Evolutionary conservation across 2,329 filamentous ascomycete genomes (phyloP).

Genomic region (Tolypocladium sp.): DNA sequence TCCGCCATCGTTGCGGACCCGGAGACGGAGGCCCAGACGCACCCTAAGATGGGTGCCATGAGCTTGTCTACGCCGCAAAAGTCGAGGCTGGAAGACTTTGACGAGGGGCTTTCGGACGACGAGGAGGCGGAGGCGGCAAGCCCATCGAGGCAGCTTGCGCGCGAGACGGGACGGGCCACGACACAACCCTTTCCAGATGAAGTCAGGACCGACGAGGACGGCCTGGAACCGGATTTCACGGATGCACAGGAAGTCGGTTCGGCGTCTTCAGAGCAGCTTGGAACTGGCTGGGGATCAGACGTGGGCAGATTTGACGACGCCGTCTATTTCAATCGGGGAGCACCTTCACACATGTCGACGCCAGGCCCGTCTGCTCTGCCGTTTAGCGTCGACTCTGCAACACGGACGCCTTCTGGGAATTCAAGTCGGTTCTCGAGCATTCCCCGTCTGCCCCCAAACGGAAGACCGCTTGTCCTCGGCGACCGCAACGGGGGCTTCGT

Average conservation of each 20-base stretch:
- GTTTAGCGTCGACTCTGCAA: not conserved
- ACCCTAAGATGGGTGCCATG: constrained; percentile 21
- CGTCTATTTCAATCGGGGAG: not conserved
- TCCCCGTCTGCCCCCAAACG: not conserved
- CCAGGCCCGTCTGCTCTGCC: not conserved
- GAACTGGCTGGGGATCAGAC: not conserved
- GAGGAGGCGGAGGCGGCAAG: constrained; percentile 14
- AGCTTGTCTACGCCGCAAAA: constrained; percentile 27
- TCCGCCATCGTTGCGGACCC: constrained; percentile 17
- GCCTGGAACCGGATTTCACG: not conserved
- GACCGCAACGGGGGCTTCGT: not conserved
- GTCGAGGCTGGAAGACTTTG: constrained; percentile 18
- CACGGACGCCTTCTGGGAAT: not conserved
- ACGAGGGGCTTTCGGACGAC: constrained; percentile 16
- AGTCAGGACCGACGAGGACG: constrained; percentile 1
- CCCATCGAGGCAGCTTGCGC: constrained; percentile 17
- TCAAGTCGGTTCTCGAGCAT: not conserved
- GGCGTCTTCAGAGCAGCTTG: not conserved
- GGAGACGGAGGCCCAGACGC: constrained; percentile 11
- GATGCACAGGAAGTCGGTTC: not conserved
- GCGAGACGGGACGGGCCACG: constrained; percentile 9
- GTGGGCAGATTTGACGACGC: not conserved
- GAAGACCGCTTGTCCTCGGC: not conserved
- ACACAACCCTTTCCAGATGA: not conserved
- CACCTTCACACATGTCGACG: not conserved